Base-by-base conservation (phyloP, 129 eudicot species). In the Mikania micrantha region DNA sequence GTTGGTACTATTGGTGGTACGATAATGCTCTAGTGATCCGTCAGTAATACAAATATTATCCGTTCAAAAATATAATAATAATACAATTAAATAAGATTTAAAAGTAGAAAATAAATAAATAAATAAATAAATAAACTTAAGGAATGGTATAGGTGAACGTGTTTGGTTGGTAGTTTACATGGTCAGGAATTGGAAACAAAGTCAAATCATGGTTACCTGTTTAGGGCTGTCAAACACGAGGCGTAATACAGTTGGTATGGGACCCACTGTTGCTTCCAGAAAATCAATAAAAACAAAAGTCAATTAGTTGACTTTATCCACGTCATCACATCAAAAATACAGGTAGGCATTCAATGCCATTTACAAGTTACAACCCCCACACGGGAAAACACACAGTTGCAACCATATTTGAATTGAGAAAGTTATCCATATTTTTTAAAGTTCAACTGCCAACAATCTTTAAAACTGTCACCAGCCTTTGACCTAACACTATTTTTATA, bases 311-410 rank as follows among this genome's bases (percentile, higher is more conserved):
- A 69, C 64, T 28, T n/a, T 9, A 49, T 32, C 49, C 49, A 68
- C 15, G 36, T 52, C 48, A 52, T 15, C 63, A 68, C 19, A 49
- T 15, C 49, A 67, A 32, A 19, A 12, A 9, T 66, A 67, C 49
- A 50, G 63, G 48, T 68, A 13, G 32, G 32, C 69, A 72, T 72
- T 72, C 35, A 72, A 60, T 45, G 60, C 67, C 66, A 68, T n/a
- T n/a, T n/a, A n/a, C n/a, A n/a, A n/a, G n/a, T n/a, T n/a, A n/a
- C 73, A 68, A 50, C 73, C 62, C 25, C 65, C 53, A 70, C 44
- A 57, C 56, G 5, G 3, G 54, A 57, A 70, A 57, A 22, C n/a
- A n/a, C 56, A 58, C 75, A 56, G 75, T 24, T 57, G 25, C 78
- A 64, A 29, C 70, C 53, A 73, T 20, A 52, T 63, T 59, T 44